These are phyloP conservation scores for Paragyromitra xinjiangensis DNA, from an alignment of 495 filamentous ascomycete species.

Conservation along the genomic window DNA sequence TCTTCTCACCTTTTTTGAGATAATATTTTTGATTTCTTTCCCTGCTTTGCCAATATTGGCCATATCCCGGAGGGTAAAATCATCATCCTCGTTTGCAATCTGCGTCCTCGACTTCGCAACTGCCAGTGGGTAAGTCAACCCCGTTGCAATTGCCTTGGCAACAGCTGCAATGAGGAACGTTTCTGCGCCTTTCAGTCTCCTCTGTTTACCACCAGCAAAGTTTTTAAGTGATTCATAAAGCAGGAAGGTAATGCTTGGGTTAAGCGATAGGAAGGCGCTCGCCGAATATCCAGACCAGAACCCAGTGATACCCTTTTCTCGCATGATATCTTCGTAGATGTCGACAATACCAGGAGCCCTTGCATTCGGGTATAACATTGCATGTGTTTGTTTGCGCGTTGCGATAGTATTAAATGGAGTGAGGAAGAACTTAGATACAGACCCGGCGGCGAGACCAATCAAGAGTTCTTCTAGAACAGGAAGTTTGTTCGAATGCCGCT, in stretches of 20 bases:
- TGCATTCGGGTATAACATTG: slow-evolving; percentile 60
- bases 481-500: slow-evolving; percentile 64
- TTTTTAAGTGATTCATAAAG: slow-evolving; percentile 76
- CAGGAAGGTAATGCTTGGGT: slow-evolving; percentile 87
- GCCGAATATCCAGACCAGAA: slow-evolving; percentile 95
- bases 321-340: slow-evolving; percentile 70
- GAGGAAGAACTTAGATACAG: slow-evolving; percentile 78
- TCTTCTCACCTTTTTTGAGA: slow-evolving; percentile 47
- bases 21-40: not conserved
- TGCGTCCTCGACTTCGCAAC: slow-evolving; percentile 82
- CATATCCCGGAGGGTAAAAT: not conserved
- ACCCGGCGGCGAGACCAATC: slow-evolving; percentile 79
- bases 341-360: slow-evolving; percentile 63
- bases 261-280: slow-evolving; percentile 79
- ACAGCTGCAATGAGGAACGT: slow-evolving; percentile 81
- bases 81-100: slow-evolving; percentile 58
- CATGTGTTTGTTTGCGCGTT: slow-evolving; percentile 78
- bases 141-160: slow-evolving; percentile 80
- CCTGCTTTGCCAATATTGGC: slow-evolving; percentile 17
- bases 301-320: slow-evolving; percentile 76
- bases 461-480: slow-evolving; percentile 76
- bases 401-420: slow-evolving; percentile 86
- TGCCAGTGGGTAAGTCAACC: slow-evolving; percentile 85
- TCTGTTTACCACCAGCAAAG: slow-evolving; percentile 61
- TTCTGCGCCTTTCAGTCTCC: slow-evolving; percentile 57